A percentile compares a stretch with the other conserved stretches of the same genome.
Conservation (phyloP, 1,284 basidiomycete species). For the Mycena citricolor region DNA sequence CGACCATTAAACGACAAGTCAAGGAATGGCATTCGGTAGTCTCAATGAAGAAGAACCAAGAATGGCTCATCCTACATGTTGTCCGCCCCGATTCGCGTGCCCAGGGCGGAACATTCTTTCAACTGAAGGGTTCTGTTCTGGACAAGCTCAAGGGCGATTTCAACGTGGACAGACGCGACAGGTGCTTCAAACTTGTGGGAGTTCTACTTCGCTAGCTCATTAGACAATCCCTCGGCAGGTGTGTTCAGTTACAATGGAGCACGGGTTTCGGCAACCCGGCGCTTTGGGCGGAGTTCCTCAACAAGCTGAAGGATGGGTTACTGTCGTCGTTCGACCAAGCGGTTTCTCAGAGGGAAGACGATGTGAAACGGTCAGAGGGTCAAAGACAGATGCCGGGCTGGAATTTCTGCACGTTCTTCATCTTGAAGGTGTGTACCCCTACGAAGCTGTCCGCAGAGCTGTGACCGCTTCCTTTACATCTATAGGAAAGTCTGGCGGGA, state of each 20-base stretch:
- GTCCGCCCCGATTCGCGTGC: conserved; percentile 66
- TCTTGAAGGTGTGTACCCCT: conserved; percentile 70
- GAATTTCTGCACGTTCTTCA: conserved; percentile 97
- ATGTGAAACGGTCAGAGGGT: conserved; percentile 82
- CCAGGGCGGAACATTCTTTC: conserved; percentile 69
- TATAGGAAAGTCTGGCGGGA: conserved; percentile 93
- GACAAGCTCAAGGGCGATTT: conserved; percentile 95
- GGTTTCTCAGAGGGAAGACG: conserved; percentile 80
- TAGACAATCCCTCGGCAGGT: conserved; percentile 46
- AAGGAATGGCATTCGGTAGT: conserved; percentile 85
- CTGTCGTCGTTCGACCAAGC: conserved; percentile 80
- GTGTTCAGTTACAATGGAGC: conserved; percentile 77
- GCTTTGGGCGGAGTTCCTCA: conserved; percentile 87
- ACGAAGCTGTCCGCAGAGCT: not conserved
- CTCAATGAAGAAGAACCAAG: conserved; percentile 73
- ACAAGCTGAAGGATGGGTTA: conserved; percentile 88
- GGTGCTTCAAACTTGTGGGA: conserved; percentile 51
- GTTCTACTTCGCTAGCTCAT: not conserved
- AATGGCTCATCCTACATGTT: conserved; percentile 88
- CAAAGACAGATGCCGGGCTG: conserved; percentile 89
- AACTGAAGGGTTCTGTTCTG: conserved; percentile 79
- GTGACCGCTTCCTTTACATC: conserved; percentile 9
- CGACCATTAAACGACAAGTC: conserved; percentile 77
- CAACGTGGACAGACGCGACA: conserved; percentile 84
- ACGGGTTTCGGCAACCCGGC: conserved; percentile 71